Conservation (phyloP, 306 rosid species). For the Casuarina equisetifolia region DNA sequence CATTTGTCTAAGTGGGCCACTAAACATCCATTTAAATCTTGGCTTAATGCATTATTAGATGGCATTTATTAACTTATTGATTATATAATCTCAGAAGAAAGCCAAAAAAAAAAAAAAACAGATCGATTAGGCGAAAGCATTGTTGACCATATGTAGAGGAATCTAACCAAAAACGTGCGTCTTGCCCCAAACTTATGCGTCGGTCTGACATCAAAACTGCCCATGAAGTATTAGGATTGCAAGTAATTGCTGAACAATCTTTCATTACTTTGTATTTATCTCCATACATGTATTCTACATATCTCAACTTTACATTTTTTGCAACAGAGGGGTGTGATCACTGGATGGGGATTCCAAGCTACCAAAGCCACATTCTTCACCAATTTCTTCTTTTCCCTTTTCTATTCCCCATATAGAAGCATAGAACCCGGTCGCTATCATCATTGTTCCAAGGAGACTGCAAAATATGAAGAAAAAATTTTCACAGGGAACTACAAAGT, state of each 20-base stretch:
- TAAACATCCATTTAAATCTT: neutral
- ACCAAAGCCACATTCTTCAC: constrained; percentile 6
- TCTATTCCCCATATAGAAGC: constrained; percentile 41
- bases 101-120: neutral
- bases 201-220: too few relatives aligned
- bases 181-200: too few relatives aligned
- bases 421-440: constrained; percentile 35
- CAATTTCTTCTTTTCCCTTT: constrained; percentile 16
- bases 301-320: constrained; percentile 4
- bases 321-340: constrained; percentile 38
- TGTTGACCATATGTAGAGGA: too few relatives aligned
- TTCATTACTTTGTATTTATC: neutral
- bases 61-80: neutral
- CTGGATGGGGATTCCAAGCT: constrained; percentile 12
- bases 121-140: neutral
- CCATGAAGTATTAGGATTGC: too few relatives aligned
- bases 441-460: constrained; percentile 39
- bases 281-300: neutral
- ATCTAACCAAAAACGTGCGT: too few relatives aligned
- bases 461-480: neutral
- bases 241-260: too few relatives aligned
- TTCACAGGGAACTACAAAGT: neutral
- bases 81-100: neutral
- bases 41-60: neutral
- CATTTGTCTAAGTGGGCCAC: neutral